A percentile compares a stretch with the other conserved stretches of the same genome.
Conservation (phyloP, 2,329 filamentous ascomycete genomes). For the Teratosphaeria gauchensis region DNA sequence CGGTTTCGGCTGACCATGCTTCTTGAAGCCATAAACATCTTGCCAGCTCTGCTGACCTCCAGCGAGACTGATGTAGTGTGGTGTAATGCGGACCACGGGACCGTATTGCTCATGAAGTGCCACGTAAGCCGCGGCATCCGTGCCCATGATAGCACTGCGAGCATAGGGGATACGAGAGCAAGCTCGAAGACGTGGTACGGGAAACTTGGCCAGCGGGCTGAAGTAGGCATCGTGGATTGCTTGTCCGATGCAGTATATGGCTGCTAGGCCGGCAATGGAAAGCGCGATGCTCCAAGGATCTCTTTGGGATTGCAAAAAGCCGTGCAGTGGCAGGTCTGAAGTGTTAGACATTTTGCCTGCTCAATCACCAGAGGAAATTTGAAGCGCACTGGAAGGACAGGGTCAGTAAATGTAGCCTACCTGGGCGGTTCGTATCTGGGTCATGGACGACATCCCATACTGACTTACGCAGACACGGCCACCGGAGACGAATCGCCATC, state of each 20-base stretch:
- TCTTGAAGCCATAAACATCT: slow-evolving; percentile 20
- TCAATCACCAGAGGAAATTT: too few relatives aligned
- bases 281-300: too few relatives aligned
- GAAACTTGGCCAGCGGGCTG: slow-evolving; percentile 34
- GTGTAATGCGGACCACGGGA: slow-evolving; percentile 30
- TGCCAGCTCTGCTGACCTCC: slow-evolving; percentile 15
- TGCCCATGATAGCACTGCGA: slow-evolving; percentile 9
- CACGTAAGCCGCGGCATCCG: slow-evolving; percentile 9
- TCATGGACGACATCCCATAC: too few relatives aligned
- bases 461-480: too few relatives aligned
- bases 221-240: slow-evolving; percentile 33
- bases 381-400: too few relatives aligned
- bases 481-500: too few relatives aligned
- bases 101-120: slow-evolving; percentile 29
- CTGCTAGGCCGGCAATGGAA: slow-evolving; percentile 5
- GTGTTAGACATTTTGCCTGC: too few relatives aligned
- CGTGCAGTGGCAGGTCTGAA: too few relatives aligned
- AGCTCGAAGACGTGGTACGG: slow-evolving; percentile 29
- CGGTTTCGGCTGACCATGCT: slow-evolving; percentile 13
- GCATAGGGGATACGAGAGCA: slow-evolving; percentile 13
- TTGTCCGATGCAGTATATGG: slow-evolving; percentile 7
- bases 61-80: slow-evolving; percentile 30
- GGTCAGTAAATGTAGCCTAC: too few relatives aligned
- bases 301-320: too few relatives aligned
- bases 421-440: too few relatives aligned